phyloP scores from a whole-genome alignment of 148 eudicot genomes.

The Amaranthus palmeri region DNA sequence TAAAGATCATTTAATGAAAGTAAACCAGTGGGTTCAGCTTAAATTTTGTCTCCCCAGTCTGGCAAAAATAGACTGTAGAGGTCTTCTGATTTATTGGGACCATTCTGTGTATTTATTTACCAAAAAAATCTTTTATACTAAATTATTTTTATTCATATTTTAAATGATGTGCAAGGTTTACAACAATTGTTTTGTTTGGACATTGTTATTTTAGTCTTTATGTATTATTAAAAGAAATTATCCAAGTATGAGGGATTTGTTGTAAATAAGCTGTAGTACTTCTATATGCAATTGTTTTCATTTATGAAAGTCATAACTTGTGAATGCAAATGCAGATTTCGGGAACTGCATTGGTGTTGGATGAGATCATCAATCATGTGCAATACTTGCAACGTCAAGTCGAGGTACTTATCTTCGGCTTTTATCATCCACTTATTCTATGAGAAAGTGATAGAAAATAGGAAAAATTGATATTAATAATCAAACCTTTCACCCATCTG shows the following conservation, averaged over 20 bases:
- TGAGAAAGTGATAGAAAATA: neutral
- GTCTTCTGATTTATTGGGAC: slow-evolving; percentile 22
- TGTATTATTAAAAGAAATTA: neutral
- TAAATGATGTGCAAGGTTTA: neutral
- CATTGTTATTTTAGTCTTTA: neutral
- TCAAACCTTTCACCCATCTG: too few relatives aligned
- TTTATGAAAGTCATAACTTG: neutral
- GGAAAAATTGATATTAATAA: too few relatives aligned
- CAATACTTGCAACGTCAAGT: slow-evolving; percentile 95
- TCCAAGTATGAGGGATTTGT: neutral
- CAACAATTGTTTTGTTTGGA: neutral
- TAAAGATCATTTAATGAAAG: slow-evolving; percentile 20
- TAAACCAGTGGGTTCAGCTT: slow-evolving; percentile 13
- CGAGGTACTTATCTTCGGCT: slow-evolving; percentile 48
- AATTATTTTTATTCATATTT: too few relatives aligned
- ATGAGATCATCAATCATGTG: slow-evolving; percentile 95
- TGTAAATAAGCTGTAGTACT: neutral
- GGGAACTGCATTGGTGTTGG: slow-evolving; percentile 91
- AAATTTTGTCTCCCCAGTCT: slow-evolving; percentile 20
- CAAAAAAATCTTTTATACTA: neutral
- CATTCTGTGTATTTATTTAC: slow-evolving; percentile 17
- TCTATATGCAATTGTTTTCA: too few relatives aligned
- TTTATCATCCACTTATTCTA: neutral
- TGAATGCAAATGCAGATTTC: slow-evolving; percentile 57
- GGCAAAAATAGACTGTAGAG: slow-evolving; percentile 18